A percentile compares a stretch with the other conserved stretches of the same genome.
These are phyloP conservation scores for Boletus rufocinnamomeus DNA, from an alignment of 768 basidiomycete genomes.

Conservation along the genomic window DNA sequence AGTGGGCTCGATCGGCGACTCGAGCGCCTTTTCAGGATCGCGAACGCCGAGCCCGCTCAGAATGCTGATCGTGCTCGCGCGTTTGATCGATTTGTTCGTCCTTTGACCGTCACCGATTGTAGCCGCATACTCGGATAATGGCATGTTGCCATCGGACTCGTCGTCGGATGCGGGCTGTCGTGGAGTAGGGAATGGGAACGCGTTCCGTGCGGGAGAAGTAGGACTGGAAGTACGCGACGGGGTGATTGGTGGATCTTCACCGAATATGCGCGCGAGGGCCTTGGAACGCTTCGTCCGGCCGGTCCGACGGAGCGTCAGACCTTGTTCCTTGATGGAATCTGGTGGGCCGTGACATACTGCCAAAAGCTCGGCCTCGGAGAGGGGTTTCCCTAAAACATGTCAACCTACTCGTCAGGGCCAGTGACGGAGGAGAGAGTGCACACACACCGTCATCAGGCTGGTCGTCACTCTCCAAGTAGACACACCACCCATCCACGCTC, in stretches of 20 bases:
- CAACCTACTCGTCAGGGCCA: background rate
- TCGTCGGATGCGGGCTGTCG: slow-evolving; percentile 32
- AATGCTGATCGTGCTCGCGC: slow-evolving; percentile 93
- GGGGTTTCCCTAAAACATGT: slow-evolving; percentile 55
- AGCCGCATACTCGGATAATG: slow-evolving; percentile 35
- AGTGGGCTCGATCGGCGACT: slow-evolving; percentile 56
- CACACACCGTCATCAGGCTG: slow-evolving; percentile 54
- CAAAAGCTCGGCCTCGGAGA: slow-evolving; percentile 81
- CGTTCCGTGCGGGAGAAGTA: slow-evolving; percentile 31
- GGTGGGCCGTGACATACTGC: slow-evolving; percentile 81
- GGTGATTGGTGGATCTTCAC: slow-evolving; percentile 41
- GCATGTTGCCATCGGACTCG: slow-evolving; percentile 39
- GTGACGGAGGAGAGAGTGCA: background rate
- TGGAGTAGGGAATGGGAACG: slow-evolving; percentile 12
- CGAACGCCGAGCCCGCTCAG: slow-evolving; percentile 90
- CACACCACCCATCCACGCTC: slow-evolving; percentile 87
- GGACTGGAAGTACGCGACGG: slow-evolving; percentile 37
- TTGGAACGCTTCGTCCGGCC: slow-evolving; percentile 43
- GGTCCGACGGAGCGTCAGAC: slow-evolving; percentile 70
- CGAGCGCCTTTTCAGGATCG: slow-evolving; percentile 69
- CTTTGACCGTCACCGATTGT: slow-evolving; percentile 31
- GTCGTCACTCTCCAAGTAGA: slow-evolving; percentile 66
- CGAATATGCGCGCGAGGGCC: slow-evolving; percentile 48
- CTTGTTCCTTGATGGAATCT: slow-evolving; percentile 77
- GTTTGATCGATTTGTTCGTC: slow-evolving; percentile 49